Evolutionary conservation across 345 rosid species (phyloP), one percentile per base, ranked within the genome.

Genomic region (Pistacia integerrima): DNA sequence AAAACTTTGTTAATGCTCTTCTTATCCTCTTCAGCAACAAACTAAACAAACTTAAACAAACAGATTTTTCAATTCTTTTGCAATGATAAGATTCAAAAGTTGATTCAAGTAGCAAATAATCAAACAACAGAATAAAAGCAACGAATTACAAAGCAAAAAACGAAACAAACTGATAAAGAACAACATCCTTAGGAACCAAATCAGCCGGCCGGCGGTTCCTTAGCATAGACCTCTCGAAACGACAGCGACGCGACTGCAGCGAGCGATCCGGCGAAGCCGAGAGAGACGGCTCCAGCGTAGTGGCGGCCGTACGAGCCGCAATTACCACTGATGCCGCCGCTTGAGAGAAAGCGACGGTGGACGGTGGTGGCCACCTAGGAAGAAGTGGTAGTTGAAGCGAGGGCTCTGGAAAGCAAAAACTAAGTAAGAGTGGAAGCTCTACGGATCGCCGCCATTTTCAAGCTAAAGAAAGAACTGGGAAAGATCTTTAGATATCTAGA

Each of bases 161-260:
- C 48, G 56, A 74, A 74, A 75, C 86, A 48, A 77, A 94, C 88
- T 93, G 99, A 79, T 95, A 95, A 6, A 93, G 89, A 70, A 93
- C 90, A 13, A 91, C 91, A 41, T 95, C 96, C 52, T 83, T 86
- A 55, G 91, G 94, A 16, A 76, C 72, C 55, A 89, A 83, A 70
- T 82, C 89, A 76, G 49, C 70, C 78, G 41, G 82, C 20, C 20
- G 82, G 82, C 58, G 25, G 55, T 80, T 90, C 92, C 90, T 93
- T 91, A 25, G 96, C 96, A 76, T 77, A 85, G 41, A 70, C 88
- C 28, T 86, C 92, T 66, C 86, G 89, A 4, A 2, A 12, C 10
- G 84, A 80, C 20, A 82, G 48, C 11, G 82, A 74, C 0, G 85
- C 65, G n/a, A 74, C 79, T 2, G 85, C 82, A 0, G 81, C 78